Evolutionary conservation across 768 basidiomycete genomes (phyloP), one percentile per base, ranked within the genome.

Genomic region (Leccinum barrowsii): DNA sequence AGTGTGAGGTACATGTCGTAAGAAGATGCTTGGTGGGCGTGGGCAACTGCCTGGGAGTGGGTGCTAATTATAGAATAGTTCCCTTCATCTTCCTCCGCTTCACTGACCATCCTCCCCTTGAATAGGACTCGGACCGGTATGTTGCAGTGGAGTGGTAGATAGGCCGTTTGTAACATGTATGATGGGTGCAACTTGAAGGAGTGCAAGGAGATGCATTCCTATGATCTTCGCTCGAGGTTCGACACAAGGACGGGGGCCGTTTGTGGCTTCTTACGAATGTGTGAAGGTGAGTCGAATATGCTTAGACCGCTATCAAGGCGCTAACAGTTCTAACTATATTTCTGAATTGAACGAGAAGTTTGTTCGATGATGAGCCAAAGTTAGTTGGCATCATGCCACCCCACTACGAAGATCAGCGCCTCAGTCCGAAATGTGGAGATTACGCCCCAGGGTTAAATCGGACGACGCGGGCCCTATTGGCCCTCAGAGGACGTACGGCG

Each of bases 401-500:
- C 17, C 17, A 8, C 7, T 40, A 40, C 37, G 8, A 2, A 40
- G 17, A 40, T 40, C 37, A 4, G 3, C 17, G 4, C n/a, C n/a
- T 19, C 40, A 19, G n/a, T 42, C 10, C 40, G 40, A 19, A 19
- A 42, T 42, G 37, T 40, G n/a, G n/a, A 17, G 40, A 19, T 42
- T 42, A 42, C 40, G 40, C 40, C 40, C 40, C 10, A 42, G 22
- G 13, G 47, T 13, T 22, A 24, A 48, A 21, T 48, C 12, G 47
- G 47, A 24, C 21, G 30, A 32, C 28, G 28, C 28, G 28, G 28
- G 13, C 51, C 26, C 26, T 28, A 28, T 28, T 28, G 26, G 26
- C 26, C 26, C 26, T 28, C 26, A 28, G 53, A 40, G 47, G 28
- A 55, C 62, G 52, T 61, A 58, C 60, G 11, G 70, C 71, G 55